Percentiles rank a stretch among this genome's conserved stretches.
These are phyloP conservation scores for Gracilaria vermiculophylla DNA, from an alignment of 23 red algal species.

Conservation along the genomic window DNA sequence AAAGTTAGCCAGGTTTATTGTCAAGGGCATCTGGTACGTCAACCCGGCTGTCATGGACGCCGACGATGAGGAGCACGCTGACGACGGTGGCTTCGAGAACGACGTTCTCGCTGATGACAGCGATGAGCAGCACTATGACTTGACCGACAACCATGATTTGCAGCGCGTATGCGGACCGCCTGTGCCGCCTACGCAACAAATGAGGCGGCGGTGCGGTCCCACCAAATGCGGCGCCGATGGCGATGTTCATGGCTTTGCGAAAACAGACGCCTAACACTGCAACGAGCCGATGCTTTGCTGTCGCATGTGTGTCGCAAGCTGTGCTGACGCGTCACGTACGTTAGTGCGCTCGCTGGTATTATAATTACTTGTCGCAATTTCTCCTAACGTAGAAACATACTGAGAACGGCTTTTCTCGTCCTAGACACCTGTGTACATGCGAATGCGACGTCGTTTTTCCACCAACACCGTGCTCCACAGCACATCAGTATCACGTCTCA, in stretches of 20 bases:
- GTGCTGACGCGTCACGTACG: no score
- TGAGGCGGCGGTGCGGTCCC: constrained; percentile 19
- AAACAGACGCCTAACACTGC: neutral
- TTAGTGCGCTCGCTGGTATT: no score
- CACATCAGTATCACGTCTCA: no score
- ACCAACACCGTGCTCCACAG: no score
- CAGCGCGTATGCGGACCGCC: neutral
- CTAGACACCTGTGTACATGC: no score
- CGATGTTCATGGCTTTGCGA: constrained; percentile 30
- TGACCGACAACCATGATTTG: neutral
- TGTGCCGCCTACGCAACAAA: neutral
- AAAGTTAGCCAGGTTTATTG: constrained; percentile 36
- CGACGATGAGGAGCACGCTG: neutral
- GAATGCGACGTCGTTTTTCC: no score
- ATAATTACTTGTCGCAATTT: no score
- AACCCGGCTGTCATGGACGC: neutral
- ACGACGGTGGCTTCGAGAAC: neutral
- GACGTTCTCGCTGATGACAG: neutral
- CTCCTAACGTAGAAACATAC: no score
- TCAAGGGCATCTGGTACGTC: constrained; percentile 54
- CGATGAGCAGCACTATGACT: neutral
- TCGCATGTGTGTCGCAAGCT: no score
- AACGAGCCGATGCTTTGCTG: no score
- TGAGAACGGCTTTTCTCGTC: no score
- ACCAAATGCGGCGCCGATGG: constrained; percentile 23